Evolutionary conservation across 441 rosid genomes (phyloP).

Genomic region (Rhodomyrtus psidioides): DNA sequence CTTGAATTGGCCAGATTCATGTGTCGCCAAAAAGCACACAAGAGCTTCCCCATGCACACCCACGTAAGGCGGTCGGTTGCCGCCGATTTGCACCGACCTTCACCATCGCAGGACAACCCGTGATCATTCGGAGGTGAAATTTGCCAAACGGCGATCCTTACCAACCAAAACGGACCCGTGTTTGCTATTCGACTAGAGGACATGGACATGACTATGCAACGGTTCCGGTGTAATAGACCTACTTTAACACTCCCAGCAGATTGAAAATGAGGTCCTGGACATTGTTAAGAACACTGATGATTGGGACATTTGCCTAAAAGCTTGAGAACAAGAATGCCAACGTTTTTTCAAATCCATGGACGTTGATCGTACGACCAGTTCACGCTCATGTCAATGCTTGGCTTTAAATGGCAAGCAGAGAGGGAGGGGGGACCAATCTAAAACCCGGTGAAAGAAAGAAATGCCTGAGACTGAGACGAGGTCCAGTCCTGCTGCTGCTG

Average conservation of each 20-base stretch:
- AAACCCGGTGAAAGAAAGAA: neutral
- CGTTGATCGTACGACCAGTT: neutral
- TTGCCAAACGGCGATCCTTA: neutral
- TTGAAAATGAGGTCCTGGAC: neutral
- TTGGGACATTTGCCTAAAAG: neutral
- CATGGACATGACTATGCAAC: neutral
- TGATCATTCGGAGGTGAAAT: neutral
- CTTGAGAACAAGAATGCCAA: neutral
- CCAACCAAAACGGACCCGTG: neutral
- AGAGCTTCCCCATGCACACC: neutral
- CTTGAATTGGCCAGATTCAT: neutral
- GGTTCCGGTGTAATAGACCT: neutral
- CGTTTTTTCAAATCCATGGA: neutral
- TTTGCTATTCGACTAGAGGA: neutral
- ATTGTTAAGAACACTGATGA: neutral
- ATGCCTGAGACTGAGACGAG: neutral
- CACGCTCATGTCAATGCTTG: neutral
- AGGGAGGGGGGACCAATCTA: neutral
- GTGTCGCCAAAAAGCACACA: neutral
- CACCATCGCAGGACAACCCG: neutral
- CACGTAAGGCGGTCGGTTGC: neutral
- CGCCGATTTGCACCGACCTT: neutral
- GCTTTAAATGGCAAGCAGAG: constrained; percentile 2
- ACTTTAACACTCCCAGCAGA: neutral
- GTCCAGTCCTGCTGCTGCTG: neutral